Base-by-base conservation (phyloP, 176 grass and related monocot species). In the Zoysia japonica region DNA sequence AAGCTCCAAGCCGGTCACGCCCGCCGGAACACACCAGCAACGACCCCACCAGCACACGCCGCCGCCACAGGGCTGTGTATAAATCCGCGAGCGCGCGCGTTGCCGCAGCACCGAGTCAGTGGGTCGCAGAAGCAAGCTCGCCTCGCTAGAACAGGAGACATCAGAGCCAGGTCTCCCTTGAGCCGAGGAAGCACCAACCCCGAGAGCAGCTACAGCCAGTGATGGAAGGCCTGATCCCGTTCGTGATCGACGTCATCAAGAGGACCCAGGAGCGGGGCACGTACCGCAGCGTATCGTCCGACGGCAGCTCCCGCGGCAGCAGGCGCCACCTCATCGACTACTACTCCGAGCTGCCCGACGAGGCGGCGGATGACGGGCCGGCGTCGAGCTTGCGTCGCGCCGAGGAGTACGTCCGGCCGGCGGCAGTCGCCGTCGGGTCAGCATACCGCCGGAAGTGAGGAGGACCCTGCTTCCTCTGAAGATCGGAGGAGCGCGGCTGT, bases 201-300 rank as follows among this genome's bases (percentile, higher is more conserved):
- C 9, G 1, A 4, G 20, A 15, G 43, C 13, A 40, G 11, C 10
- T 0, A 35, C 6, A 28, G 37, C 0, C 12, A 83, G 74, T 10
- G 44, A 97, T 97, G 94, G 91, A 97, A 48, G 94, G 91, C 4
- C 76, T 97, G 86, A 92, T 94, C 78, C 94, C 91, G 37, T 97
- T 93, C 60, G 69, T 97, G 75, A 92, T 94, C 20, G 82, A 86
- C 53, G 87, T 60, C n/a, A 78, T 97, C 83, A 97, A 88, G 89
- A 88, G 47, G 80, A 93, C 79, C 79, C 28, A 75, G 6, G 73
- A 43, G 54, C 80, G 79, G 9, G 70, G 47, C 68, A 11, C 40
- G 28, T 91, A 94, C 85, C 71, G 85, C 60, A 53, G 83, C 81
- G 68, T 85, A 44, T 83, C 85, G 52, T 72, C 85, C 16, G 85